Conservation (phyloP, 2,329 filamentous ascomycete genomes). For the Keithomyces neogunnii region DNA sequence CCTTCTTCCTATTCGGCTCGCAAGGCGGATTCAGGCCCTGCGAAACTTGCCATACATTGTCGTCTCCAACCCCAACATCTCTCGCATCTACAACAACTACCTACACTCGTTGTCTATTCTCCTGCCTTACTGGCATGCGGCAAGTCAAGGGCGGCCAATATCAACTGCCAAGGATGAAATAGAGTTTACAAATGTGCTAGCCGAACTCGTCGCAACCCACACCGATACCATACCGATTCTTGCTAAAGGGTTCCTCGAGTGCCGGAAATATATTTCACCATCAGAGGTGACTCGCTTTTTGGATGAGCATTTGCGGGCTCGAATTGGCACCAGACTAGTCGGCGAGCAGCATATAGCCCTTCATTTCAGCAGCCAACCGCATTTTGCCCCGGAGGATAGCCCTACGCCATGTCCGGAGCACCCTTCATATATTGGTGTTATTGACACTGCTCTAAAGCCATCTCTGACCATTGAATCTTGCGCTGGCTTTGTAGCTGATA, state of each 20-base stretch:
- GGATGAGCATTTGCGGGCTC: constrained; percentile 84
- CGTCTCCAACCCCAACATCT: constrained; percentile 93
- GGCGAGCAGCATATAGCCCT: constrained; percentile 95
- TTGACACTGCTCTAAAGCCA: constrained; percentile 81
- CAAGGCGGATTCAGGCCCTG: constrained; percentile 86
- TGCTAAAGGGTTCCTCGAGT: constrained; percentile 88
- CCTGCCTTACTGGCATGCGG: constrained; percentile 64
- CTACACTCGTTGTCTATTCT: constrained; percentile 86
- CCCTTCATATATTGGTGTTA: constrained; percentile 80
- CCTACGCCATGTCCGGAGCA: constrained; percentile 43
- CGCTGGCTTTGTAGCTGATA: constrained; percentile 86
- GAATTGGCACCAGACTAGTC: constrained; percentile 88
- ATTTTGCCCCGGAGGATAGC: constrained; percentile 48
- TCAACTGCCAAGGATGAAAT: constrained; percentile 76
- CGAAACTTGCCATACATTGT: constrained; percentile 95
- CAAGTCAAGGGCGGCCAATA: constrained; percentile 25
- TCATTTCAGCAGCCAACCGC: constrained; percentile 63
- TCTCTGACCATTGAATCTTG: constrained; percentile 75
- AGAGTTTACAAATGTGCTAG: constrained; percentile 83
- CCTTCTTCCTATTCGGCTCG: constrained; percentile 83
- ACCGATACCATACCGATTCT: constrained; percentile 90
- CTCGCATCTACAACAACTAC: constrained; percentile 93
- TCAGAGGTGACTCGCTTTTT: constrained; percentile 82
- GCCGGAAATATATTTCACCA: constrained; percentile 77
- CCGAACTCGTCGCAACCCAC: constrained; percentile 92